Evolutionary conservation across 805 yeast species (phyloP), one percentile per base, ranked within the genome.

Genomic region (Yarrowia bubula): DNA sequence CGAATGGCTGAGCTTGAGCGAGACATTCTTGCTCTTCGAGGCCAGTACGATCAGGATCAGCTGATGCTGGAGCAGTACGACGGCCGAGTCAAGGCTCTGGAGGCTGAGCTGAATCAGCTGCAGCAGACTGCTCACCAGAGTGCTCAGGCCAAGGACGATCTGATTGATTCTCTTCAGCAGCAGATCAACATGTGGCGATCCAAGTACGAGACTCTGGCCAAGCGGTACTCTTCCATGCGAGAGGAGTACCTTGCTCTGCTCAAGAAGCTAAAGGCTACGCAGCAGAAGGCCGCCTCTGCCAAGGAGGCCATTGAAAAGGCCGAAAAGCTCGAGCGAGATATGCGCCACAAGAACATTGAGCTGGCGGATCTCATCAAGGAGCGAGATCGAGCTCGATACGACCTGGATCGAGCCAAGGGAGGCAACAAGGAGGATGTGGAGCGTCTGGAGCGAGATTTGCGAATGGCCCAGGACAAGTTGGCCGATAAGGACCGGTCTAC

Each of bases 151-250:
- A 90, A 89, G 71, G 91, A 89, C 69, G 95, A 90, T 68, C 86
- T 87, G 71, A 77, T 89, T 53, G 81, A 75, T 64, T 80, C 82
- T 64, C 74, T 90, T 51, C 91, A 88, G 71, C 92, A 89, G 64
- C 96, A 92, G 75, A 81, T 89, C 46, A 78, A 75, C 32, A 82
- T 84, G 67, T 92, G 97, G 96, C 85, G 89, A 68, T 84, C 84
- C 64, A 92, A 92, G 77, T 92, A 92, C 76, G 97, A 92, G 72
- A 83, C 95, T 0, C 80, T 92, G 68, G 97, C 97, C 6, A 90
- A 90, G 72, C 80, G 92, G 69, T 92, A 92, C 75, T 87, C 96
- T 1, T 97, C 92, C 76, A 80, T 92, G 70, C 87, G 98, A 73
- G 96, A 90, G 76, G 98, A 92, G 76, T 97, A 92, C 73, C 80